Evolutionary conservation across 148 eudicot species (phyloP).

Genomic region (Pharnaceum exiguum): DNA sequence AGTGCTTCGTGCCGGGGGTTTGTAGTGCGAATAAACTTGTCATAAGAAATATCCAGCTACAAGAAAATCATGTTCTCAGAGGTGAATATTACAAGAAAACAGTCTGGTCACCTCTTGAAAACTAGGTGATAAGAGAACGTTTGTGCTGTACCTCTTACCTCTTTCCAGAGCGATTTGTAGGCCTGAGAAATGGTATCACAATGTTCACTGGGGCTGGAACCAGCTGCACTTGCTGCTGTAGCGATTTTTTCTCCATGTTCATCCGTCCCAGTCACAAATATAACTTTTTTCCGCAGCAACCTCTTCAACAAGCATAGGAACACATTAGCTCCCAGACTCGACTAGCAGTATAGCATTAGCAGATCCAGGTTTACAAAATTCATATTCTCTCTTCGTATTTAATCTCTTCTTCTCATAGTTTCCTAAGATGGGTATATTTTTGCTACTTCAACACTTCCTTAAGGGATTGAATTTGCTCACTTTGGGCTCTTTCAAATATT

Average conservation of each 20-base stretch:
- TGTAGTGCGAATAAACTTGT: conserved; percentile 92
- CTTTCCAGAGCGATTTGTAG: conserved; percentile 74
- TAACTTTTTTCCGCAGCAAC: conserved; percentile 70
- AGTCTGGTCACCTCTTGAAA: neutral
- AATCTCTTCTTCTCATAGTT: too few species aligned
- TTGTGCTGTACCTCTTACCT: conserved; percentile 36
- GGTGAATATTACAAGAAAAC: neutral
- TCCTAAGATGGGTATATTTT: too few species aligned
- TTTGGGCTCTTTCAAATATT: too few species aligned
- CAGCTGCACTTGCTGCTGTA: conserved; percentile 70
- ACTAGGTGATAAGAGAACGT: neutral
- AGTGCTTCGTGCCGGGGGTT: conserved; percentile 77
- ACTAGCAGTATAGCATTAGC: neutral
- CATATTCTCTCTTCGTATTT: too few species aligned
- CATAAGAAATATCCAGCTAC: conserved; percentile 91
- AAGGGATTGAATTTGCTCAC: too few species aligned
- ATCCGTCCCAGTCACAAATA: conserved; percentile 97
- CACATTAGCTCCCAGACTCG: conserved; percentile 1
- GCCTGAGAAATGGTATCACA: conserved; percentile 78
- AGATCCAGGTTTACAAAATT: too few species aligned
- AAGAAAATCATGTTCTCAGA: conserved; percentile 11
- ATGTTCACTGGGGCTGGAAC: conserved; percentile 69
- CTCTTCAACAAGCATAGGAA: conserved; percentile 47
- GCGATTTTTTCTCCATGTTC: conserved; percentile 99
- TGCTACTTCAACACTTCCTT: too few species aligned